These are phyloP conservation scores for Chlamydomonas eustigma DNA, from an alignment of 139 green algal genomes.

Conservation along the genomic window DNA sequence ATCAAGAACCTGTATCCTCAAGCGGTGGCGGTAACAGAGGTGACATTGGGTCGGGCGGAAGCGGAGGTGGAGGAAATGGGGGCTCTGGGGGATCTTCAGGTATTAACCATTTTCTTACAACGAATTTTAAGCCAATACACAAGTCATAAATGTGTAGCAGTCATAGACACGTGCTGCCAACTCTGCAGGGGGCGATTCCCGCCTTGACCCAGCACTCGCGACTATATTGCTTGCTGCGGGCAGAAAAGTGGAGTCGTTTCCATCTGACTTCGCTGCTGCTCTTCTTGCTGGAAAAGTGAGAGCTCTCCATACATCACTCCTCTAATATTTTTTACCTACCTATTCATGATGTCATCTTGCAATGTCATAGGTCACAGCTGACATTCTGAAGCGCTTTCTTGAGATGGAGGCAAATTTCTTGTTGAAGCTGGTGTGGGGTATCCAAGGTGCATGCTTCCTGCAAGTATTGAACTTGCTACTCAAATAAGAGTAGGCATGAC, in stretches of 20 bases:
- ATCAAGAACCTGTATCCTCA: not conserved
- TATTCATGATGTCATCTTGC: not conserved
- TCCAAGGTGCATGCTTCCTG: conserved; percentile 40
- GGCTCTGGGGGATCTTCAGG: not conserved
- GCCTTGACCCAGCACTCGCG: conserved; percentile 7
- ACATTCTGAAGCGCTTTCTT: conserved; percentile 74
- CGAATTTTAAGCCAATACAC: too few relatives aligned
- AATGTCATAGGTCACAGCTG: conserved; percentile 34
- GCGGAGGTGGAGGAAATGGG: not conserved
- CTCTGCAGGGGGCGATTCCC: not conserved
- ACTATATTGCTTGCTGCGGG: conserved; percentile 46
- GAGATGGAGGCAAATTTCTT: conserved; percentile 61
- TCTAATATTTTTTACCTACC: not conserved
- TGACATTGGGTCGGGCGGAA: not conserved
- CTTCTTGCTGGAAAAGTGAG: conserved; percentile 56
- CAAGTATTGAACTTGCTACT: not conserved
- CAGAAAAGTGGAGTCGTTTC: conserved; percentile 42
- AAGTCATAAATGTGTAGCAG: too few relatives aligned
- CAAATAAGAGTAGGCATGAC: not conserved
- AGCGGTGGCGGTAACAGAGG: not conserved
- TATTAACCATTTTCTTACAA: too few relatives aligned
- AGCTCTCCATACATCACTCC: too few relatives aligned
- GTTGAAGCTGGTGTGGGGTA: conserved; percentile 47
- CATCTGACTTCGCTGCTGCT: conserved; percentile 62
- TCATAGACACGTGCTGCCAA: too few relatives aligned